phyloP scores from a whole-genome alignment of 1,284 basidiomycete genomes.

The Spongiforma sp. region DNA sequence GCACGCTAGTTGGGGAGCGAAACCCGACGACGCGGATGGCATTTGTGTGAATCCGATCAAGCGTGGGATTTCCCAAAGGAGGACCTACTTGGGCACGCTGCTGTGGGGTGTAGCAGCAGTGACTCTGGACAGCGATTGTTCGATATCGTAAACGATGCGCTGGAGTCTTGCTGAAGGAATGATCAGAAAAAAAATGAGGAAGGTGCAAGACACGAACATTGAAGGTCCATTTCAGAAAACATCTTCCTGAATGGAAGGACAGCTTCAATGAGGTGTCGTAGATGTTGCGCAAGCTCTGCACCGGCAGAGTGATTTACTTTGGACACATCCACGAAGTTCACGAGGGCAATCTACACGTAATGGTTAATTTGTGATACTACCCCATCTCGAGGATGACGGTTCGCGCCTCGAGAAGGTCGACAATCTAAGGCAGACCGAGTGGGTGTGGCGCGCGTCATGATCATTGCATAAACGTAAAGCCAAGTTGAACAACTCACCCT shows the following conservation, averaged over 20 bases:
- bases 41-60: too few relatives aligned
- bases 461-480: too few relatives aligned
- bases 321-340: conserved; percentile 20
- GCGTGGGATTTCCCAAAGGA: too few relatives aligned
- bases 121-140: background rate
- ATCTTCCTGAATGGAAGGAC: conserved; percentile 26
- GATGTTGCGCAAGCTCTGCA: conserved; percentile 10
- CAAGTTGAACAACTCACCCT: conserved; percentile 31
- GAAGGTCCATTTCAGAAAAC: conserved; percentile 31
- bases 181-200: background rate
- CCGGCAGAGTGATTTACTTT: conserved; percentile 3
- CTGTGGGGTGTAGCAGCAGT: too few relatives aligned
- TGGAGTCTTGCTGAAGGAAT: conserved; percentile 24
- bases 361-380: too few relatives aligned
- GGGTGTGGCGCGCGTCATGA: background rate
- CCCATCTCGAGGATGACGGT: background rate
- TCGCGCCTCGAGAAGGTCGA: conserved; percentile 35
- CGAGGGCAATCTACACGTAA: conserved; percentile 27
- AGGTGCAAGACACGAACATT: conserved; percentile 19
- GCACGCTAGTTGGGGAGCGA: too few relatives aligned
- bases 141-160: conserved; percentile 18
- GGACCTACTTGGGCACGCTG: too few relatives aligned
- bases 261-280: conserved; percentile 23
- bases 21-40: too few relatives aligned
- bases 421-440: conserved; percentile 21